Evolutionary conservation across 2,329 filamentous ascomycete genomes (phyloP), one percentile per base, ranked within the genome.

Genomic region (Trichoderma oligosporum): DNA sequence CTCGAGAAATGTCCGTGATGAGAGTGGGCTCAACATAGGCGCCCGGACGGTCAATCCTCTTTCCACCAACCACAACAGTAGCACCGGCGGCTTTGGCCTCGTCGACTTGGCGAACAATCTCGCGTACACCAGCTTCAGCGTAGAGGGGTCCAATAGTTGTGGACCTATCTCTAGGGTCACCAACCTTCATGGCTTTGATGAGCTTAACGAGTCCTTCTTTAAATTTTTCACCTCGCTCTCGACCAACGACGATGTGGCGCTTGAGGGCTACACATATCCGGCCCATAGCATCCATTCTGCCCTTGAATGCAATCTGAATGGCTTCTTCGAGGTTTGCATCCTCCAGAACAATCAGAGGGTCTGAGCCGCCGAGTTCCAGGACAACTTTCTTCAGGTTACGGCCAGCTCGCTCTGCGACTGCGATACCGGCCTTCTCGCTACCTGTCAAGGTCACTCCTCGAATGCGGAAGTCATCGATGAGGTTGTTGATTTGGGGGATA

Each of bases 381-480:
- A 85, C 88, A 44, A 88, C 85, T 80, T 87, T 88, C 80, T 88
- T 89, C 64, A 89, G 72, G 79, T 89, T 88, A 70, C 79, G 36
- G 11, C 47, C 47, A 41, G 47, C 47, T 22, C 35, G 35, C 6
- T 51, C 71, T 58, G 86, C 86, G n/a, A 86, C 85, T 27, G 86
- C 81, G 79, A 88, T 88, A 81, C 53, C 53, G 20, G 53, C 53
- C 24, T 31, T 31, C 36, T 56, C 53, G 22, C 53, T 56, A 11
- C 53, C 53, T 4, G 53, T 56, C 18, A 56, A 33, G 12, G 35
- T 25, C n/a, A 56, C 53, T 20, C 44, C 53, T 25, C 44, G 35
- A 9, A 56, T 25, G 7, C 53, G 53, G 33, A 56, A 56, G 7
- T 56, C 53, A 6, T 47, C 53, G 89, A 60, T 27, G 39, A 58